Base-by-base conservation (phyloP, 345 rosid genomes). In the Gossypium raimondii region DNA sequence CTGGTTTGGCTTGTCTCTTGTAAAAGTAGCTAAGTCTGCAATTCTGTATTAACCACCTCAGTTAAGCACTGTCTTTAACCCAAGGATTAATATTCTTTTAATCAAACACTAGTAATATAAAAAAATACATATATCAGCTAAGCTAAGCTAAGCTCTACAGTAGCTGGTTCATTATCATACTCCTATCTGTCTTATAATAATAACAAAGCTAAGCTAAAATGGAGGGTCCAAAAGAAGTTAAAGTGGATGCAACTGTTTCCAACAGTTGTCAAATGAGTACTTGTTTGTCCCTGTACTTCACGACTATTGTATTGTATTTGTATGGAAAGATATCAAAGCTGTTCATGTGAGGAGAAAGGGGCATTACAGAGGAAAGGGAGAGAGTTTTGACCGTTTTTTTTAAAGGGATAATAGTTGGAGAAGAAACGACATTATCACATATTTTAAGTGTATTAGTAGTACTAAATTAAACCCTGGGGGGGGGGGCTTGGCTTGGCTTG, bases 1-100 rank as follows among this genome's bases (percentile, higher is more conserved):
- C 12, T 52, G 55, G 68, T 11, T 65, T 61, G 66, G 60, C 25
- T 60, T 29, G 70, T 74, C 76, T 78, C 72, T 71, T 51, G 50
- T 47, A 7, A 75, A 34, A 75, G 57, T 24, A 72, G 24, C 24
- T 11, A 43, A 58, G 10, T 20, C 27, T 50, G 57, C 44, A 27
- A 7, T 34, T 61, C 64, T 47, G 22, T 44, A 52, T 18, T 20
- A 59, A 20, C 74, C 55, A 62, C 11, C 41, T 24, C 43, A 38
- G 63, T 70, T 70, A 17, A 24, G 24, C 34, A 29, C 56, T 16
- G 20, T 56, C 60, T 56, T 18, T 50, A 52, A 52, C 73, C 24
- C 73, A 52, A 70, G 60, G 17, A 16, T 52, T 69, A 16, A 52
- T 10, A 52, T 70, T 27, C 61, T 16, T 29, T 52, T 52, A 34